These are phyloP conservation scores for Saitozyma podzolica DNA, from an alignment of 768 basidiomycete genomes.

Conservation along the genomic window DNA sequence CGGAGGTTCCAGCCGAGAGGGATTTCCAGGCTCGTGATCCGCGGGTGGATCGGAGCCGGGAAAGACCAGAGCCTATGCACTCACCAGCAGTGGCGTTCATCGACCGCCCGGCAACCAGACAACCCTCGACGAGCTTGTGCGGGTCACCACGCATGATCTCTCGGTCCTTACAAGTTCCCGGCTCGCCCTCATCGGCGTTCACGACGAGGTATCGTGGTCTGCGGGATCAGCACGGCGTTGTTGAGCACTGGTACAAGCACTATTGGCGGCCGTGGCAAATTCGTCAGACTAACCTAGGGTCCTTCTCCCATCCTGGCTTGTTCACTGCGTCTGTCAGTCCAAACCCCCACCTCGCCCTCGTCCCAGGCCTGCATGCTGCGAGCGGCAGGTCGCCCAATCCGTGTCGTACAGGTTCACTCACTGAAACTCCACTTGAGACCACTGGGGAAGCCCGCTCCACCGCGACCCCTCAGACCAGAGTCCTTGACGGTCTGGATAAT, in stretches of 20 bases:
- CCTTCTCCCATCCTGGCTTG: constrained; percentile 98
- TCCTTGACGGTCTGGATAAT: constrained; percentile 96
- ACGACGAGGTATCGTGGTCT: constrained; percentile 95
- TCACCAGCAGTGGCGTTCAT: constrained; percentile 89
- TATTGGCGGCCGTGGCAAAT: neutral
- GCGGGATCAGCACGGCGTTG: constrained; percentile 4
- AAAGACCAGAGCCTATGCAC: constrained; percentile 14
- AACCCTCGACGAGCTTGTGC: constrained; percentile 97
- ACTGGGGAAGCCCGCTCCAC: constrained; percentile 94
- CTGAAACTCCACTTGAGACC: constrained; percentile 79
- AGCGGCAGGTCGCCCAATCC: neutral
- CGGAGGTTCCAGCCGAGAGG: neutral
- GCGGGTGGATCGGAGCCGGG: no score
- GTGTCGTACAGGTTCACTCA: constrained; percentile 11
- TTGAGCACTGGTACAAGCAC: neutral
- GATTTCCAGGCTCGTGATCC: neutral
- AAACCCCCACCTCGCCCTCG: neutral
- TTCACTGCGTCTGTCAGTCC: constrained; percentile 74
- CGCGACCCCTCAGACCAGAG: constrained; percentile 90
- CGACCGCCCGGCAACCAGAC: constrained; percentile 89
- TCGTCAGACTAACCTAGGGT: constrained; percentile 63
- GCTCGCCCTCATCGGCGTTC: constrained; percentile 98
- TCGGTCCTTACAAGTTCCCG: constrained; percentile 97
- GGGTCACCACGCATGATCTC: constrained; percentile 98
- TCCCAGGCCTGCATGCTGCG: neutral